A percentile compares a stretch with the other conserved stretches of the same genome.
phyloP scores from a whole-genome alignment of 2,329 filamentous ascomycete species.

The Cladosporium sp. region DNA sequence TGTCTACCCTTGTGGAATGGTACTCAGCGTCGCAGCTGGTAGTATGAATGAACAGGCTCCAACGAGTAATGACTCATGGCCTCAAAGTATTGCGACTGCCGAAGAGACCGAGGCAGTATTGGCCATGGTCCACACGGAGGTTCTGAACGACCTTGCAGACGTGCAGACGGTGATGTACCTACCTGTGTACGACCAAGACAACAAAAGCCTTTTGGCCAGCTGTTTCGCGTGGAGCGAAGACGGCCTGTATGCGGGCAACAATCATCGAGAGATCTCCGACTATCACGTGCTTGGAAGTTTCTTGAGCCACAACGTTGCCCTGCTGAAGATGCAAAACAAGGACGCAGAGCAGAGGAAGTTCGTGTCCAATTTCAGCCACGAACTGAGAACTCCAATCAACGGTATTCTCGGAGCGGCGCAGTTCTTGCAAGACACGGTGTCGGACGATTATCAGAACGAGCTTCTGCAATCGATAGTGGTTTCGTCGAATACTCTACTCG shows the following conservation, averaged over 20 bases:
- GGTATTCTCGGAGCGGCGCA: slow-evolving; percentile 51
- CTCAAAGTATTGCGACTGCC: background rate
- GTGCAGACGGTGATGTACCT: slow-evolving; percentile 47
- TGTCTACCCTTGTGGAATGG: background rate
- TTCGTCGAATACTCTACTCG: slow-evolving; percentile 51
- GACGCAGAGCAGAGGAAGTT: slow-evolving; percentile 42
- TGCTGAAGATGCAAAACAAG: slow-evolving; percentile 39
- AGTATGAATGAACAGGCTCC: background rate
- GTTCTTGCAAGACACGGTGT: slow-evolving; percentile 48
- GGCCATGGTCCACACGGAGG: background rate
- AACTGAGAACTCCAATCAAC: slow-evolving; percentile 50
- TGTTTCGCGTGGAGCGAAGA: slow-evolving; percentile 46
- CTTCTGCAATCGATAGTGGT: slow-evolving; percentile 50
- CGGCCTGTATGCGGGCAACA: slow-evolving; percentile 25
- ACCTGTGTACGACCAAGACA: slow-evolving; percentile 52
- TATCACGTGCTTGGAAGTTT: slow-evolving; percentile 39
- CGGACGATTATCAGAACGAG: slow-evolving; percentile 41
- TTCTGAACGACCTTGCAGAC: slow-evolving; percentile 37
- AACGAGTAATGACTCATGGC: background rate
- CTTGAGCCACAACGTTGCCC: slow-evolving; percentile 33
- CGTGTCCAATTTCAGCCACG: slow-evolving; percentile 46
- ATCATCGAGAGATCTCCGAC: slow-evolving; percentile 40
- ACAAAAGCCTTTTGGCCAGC: slow-evolving; percentile 45
- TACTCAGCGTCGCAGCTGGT: background rate
- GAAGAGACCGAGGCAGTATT: background rate